Evolutionary conservation across 176 grass and related monocot genomes (phyloP), one percentile per base, ranked within the genome.

Genomic region (Poa annua): DNA sequence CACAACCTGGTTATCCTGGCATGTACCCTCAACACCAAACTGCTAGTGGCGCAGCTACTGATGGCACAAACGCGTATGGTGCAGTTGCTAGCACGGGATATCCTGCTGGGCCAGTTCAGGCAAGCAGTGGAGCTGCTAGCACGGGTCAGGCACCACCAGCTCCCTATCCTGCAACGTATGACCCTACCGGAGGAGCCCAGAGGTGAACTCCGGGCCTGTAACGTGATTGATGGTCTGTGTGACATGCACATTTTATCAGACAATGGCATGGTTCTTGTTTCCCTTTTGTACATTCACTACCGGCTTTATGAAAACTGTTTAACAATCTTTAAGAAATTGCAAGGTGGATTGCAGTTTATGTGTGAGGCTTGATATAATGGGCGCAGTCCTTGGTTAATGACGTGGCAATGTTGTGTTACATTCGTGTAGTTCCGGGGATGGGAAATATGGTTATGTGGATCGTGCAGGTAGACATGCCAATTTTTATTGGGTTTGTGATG

Each of bases 1-100:
- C 82, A 16, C 91, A 93, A 59, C 63, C 79, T 16, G 55, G 56
- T 50, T 94, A 89, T 81, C 84, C 83, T 60, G 71, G 54, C 74
- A 22, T 57, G 26, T 94, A 94, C 33, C 64, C 89, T 34, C 89
- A 88, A 16, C 78, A 88, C 12, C 88, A 81, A 47, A 29, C 53
- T 25, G 51, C 42, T 7, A 82, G 71, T 16, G 44, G 48, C 45
- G 47, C 50, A 67, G 33, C 80, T 42, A 54, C 83, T 13, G 80
- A 92, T 67, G 62, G 5, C 25, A 39, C 86, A 38, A 79, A 50
- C 71, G 4, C 22, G 11, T 89, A 89, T 20, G 68, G 66, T 2
- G 48, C 26, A 5, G 25, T 20, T 54, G 68, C 55, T 59, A 86
- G 83, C 41, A 17, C 74, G 0, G 88, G 88, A 66, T 89, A 89